These are phyloP conservation scores for Toxoplasma gondii DNA, from an alignment of 169 alveolate species.

Conservation along the genomic window DNA sequence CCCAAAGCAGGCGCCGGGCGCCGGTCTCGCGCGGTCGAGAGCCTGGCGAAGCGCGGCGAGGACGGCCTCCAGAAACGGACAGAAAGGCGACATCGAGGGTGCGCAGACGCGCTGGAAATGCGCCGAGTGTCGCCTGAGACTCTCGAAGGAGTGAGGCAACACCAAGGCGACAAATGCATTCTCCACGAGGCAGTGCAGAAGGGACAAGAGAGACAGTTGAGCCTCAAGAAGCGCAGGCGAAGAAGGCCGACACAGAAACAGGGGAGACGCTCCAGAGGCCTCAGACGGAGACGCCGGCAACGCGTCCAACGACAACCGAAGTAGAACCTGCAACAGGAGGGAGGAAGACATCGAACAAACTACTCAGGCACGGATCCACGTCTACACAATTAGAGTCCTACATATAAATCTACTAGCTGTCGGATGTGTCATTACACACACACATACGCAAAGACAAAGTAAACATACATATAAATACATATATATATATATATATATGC, in stretches of 20 bases:
- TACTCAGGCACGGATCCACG: too few relatives aligned
- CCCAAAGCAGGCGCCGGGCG: background rate
- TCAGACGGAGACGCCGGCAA: background rate
- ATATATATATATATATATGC: background rate
- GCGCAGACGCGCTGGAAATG: background rate
- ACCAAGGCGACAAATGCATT: conserved; percentile 1
- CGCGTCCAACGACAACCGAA: background rate
- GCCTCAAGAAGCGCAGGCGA: background rate
- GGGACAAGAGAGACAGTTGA: background rate
- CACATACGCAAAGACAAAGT: background rate
- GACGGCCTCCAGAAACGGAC: background rate
- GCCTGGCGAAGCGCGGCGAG: background rate
- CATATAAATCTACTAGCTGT: too few relatives aligned
- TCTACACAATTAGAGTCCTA: too few relatives aligned
- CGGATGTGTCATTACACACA: too few relatives aligned
- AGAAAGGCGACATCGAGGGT: background rate
- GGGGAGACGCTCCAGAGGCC: background rate
- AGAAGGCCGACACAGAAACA: background rate
- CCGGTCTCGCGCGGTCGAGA: background rate
- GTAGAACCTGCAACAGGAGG: background rate
- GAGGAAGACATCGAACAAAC: background rate
- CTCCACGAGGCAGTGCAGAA: background rate
- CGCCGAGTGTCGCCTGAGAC: background rate
- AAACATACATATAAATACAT: background rate
- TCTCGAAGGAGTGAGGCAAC: background rate